phyloP scores from a whole-genome alignment of 257 asterid genomes.

The Parsonsia alboflavescens region DNA sequence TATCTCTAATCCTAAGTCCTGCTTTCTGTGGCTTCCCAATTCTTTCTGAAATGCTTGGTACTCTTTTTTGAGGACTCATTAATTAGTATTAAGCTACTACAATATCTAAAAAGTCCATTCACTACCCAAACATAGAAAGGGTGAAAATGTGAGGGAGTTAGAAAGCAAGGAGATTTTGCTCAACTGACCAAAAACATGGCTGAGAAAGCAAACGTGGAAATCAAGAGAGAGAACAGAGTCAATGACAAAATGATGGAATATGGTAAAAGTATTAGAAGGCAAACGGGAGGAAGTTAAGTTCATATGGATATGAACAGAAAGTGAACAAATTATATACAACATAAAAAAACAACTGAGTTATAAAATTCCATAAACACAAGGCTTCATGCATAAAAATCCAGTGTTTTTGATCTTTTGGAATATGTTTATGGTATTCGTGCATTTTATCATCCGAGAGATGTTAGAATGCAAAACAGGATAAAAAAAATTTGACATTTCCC shows the following conservation, averaged over 20 bases:
- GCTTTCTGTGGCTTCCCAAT: neutral
- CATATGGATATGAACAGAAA: conserved; percentile 1
- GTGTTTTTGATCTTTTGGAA: neutral
- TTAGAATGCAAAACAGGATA: neutral
- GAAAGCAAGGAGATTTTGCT: neutral
- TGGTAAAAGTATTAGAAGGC: neutral
- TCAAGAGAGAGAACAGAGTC: neutral
- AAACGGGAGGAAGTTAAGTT: neutral
- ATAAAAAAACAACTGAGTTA: neutral
- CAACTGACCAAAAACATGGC: neutral
- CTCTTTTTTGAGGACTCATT: neutral
- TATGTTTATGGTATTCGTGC: neutral
- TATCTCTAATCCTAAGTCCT: neutral
- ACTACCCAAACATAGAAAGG: neutral
- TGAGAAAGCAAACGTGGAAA: neutral
- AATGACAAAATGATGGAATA: neutral
- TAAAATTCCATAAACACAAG: neutral
- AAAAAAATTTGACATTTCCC: neutral
- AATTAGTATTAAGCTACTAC: neutral
- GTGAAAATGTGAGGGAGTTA: neutral
- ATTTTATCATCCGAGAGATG: neutral
- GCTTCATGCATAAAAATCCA: neutral
- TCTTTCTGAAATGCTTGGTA: neutral
- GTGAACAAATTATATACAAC: neutral
- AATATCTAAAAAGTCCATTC: neutral